A percentile compares a stretch with the other conserved stretches of the same genome.
These are phyloP conservation scores for Delonix regia DNA, from an alignment of 306 rosid genomes.

Conservation along the genomic window DNA sequence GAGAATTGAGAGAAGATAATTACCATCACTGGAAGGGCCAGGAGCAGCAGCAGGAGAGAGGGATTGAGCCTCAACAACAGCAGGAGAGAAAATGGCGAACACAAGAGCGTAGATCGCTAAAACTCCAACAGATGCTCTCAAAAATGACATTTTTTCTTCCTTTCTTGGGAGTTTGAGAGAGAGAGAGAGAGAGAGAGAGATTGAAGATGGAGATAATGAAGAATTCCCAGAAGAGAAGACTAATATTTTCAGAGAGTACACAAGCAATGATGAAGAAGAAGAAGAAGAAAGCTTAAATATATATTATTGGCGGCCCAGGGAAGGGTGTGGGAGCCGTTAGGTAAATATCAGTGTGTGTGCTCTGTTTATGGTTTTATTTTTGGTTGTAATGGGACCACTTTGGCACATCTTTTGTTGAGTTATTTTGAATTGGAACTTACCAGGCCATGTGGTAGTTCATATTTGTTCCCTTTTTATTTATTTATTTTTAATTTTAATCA, in stretches of 20 bases:
- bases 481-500: neutral
- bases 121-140: slow-evolving; percentile 33
- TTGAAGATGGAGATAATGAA: slow-evolving; percentile 1
- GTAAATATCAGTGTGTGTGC: neutral
- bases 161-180: neutral
- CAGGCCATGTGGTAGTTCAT: slow-evolving; percentile 33
- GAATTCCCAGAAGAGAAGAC: neutral
- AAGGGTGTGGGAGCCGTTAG: neutral
- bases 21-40: slow-evolving; percentile 77
- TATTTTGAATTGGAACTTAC: slow-evolving; percentile 6
- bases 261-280: neutral
- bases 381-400: slow-evolving; percentile 30
- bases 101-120: slow-evolving; percentile 43
- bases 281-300: neutral
- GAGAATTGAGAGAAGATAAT: neutral
- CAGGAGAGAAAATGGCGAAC: slow-evolving; percentile 51
- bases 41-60: slow-evolving; percentile 56
- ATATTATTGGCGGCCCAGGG: neutral
- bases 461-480: neutral
- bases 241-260: neutral
- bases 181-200: neutral
- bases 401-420: slow-evolving; percentile 16
- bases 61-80: slow-evolving; percentile 44
- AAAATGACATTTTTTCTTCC: slow-evolving; percentile 57
- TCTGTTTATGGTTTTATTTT: slow-evolving; percentile 19